Evolutionary conservation across 257 asterid genomes (phyloP).

Genomic region (Anisodus acutangulus): DNA sequence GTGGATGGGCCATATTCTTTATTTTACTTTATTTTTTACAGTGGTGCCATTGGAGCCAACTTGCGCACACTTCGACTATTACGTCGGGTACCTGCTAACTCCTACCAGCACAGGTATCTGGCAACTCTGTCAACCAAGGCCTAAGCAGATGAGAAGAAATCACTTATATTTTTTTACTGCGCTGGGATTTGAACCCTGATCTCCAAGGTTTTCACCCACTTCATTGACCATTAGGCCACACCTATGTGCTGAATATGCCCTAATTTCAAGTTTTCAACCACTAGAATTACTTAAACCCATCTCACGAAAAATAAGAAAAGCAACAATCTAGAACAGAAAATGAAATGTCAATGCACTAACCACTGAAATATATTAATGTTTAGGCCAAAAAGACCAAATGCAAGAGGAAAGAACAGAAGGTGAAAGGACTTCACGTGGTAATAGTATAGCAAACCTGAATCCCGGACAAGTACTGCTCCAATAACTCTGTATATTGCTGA

Average conservation of each 20-base stretch:
- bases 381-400: constrained; percentile 31
- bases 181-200: neutral
- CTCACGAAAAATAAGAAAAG: neutral
- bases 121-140: neutral
- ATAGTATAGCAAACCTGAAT: constrained; percentile 61
- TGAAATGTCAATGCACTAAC: neutral
- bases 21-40: neutral
- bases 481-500: constrained; percentile 61
- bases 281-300: constrained; percentile 20
- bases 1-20: neutral
- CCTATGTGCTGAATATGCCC: neutral
- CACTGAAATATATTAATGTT: constrained; percentile 10
- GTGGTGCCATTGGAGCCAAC: neutral
- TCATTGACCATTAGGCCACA: neutral
- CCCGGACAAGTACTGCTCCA: constrained; percentile 83
- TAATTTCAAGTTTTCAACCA: neutral
- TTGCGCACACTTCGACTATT: neutral
- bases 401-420: neutral
- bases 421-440: constrained; percentile 11
- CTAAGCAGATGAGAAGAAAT: neutral
- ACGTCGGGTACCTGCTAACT: neutral
- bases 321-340: neutral
- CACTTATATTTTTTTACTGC: neutral
- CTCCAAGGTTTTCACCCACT: constrained; percentile 1
- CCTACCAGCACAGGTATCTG: neutral